Conservation (phyloP, 2,329 filamentous ascomycete species). For the Aspergillus clavatus region DNA sequence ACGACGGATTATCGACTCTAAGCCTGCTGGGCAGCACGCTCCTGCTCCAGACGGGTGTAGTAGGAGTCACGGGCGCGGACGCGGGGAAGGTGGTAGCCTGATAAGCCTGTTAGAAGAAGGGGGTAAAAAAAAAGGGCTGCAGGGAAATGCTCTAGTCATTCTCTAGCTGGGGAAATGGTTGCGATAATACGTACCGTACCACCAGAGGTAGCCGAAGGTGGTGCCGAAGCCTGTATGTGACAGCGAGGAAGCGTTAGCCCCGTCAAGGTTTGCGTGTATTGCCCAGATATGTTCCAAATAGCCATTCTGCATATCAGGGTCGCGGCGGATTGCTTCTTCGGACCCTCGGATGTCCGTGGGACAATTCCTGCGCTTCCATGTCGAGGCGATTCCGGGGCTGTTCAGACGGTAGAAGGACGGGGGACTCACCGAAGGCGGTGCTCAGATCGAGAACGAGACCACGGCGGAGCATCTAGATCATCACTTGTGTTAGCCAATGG, state of each 20-base stretch:
- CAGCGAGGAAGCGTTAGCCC: slow-evolving; percentile 15
- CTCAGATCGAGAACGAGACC: slow-evolving; percentile 63
- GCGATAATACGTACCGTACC: slow-evolving; percentile 53
- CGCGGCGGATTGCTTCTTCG: not conserved
- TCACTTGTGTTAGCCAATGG: not conserved
- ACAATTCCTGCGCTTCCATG: not conserved
- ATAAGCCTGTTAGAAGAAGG: slow-evolving; percentile 1
- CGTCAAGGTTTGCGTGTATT: not conserved
- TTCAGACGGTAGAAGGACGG: slow-evolving; percentile 2
- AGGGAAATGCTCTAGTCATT: no score
- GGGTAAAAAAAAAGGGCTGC: no score
- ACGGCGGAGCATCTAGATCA: slow-evolving; percentile 60
- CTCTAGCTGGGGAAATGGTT: slow-evolving; percentile 1
- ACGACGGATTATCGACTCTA: slow-evolving; percentile 20
- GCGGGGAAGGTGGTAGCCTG: slow-evolving; percentile 61
- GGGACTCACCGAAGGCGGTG: slow-evolving; percentile 58
- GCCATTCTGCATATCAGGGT: not conserved
- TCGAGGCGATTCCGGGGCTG: not conserved
- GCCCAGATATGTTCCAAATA: not conserved
- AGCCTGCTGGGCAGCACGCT: slow-evolving; percentile 46
- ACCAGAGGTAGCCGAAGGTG: slow-evolving; percentile 61
- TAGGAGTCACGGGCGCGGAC: slow-evolving; percentile 59
- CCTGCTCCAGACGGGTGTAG: slow-evolving; percentile 60
- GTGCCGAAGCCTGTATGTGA: slow-evolving; percentile 53
- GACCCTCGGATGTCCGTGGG: not conserved